A percentile compares a stretch with the other conserved stretches of the same genome.
Conservation (phyloP, 805 yeast genomes). For the Saccharomyces kudriavzevii region DNA sequence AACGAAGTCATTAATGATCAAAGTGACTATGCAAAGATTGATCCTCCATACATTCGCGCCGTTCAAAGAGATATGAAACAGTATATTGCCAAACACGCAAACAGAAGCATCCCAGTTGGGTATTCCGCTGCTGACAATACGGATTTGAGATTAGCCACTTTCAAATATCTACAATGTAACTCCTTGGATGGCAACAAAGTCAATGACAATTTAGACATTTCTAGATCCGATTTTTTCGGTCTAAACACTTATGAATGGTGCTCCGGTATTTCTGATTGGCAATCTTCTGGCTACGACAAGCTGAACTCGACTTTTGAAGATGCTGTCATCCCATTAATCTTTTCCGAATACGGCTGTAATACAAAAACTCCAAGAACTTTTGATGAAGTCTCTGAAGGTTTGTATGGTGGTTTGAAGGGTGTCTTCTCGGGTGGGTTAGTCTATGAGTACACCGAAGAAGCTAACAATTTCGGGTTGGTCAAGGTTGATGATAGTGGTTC, state of each 20-base stretch:
- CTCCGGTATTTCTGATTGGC: conserved; percentile 53
- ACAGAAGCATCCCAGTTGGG: conserved; percentile 86
- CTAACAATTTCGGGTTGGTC: conserved; percentile 70
- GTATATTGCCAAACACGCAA: conserved; percentile 58
- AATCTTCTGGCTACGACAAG: conserved; percentile 57
- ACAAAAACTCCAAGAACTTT: conserved; percentile 70
- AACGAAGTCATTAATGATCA: conserved; percentile 86
- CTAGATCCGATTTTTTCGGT: conserved; percentile 80
- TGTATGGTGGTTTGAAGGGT: conserved; percentile 56
- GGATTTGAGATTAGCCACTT: conserved; percentile 62
- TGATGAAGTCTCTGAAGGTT: conserved; percentile 63
- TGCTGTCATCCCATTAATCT: conserved; percentile 58
- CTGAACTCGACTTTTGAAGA: conserved; percentile 51
- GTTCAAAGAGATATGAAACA: conserved; percentile 87
- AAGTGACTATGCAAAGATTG: conserved; percentile 45
- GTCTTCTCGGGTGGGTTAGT: conserved; percentile 85
- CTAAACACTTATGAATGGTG: conserved; percentile 88
- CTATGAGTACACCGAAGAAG: conserved; percentile 82
- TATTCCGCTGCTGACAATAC: conserved; percentile 87
- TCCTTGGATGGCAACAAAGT: conserved; percentile 39
- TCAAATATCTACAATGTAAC: conserved; percentile 78
- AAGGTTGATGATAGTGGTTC: conserved; percentile 36
- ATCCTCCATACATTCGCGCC: conserved; percentile 80
- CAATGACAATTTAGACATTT: conserved; percentile 42
- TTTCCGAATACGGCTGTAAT: conserved; percentile 83